Conservation (phyloP, 108 stramenopile species). For the Skeletonema potamos region DNA sequence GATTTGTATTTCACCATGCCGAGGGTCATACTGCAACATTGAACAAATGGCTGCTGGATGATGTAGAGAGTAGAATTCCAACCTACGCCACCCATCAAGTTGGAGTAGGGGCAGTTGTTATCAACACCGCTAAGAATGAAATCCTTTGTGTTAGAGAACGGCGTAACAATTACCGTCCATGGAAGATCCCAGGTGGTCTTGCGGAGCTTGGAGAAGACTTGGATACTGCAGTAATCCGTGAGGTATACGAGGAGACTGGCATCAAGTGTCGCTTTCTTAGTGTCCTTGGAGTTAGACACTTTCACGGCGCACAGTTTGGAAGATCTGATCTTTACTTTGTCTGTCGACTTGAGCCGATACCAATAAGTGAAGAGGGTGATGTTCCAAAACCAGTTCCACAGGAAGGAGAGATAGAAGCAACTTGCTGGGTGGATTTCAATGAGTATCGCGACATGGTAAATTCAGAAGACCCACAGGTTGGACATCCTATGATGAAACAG, state of each 20-base stretch:
- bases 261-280: slow-evolving; percentile 59
- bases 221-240: slow-evolving; percentile 70
- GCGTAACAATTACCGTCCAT: slow-evolving; percentile 69
- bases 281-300: slow-evolving; percentile 82
- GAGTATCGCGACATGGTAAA: slow-evolving; percentile 70
- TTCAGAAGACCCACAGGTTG: slow-evolving; percentile 34
- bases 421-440: slow-evolving; percentile 63
- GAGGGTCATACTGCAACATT: slow-evolving; percentile 52
- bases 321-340: slow-evolving; percentile 80
- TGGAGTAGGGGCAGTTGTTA: slow-evolving; percentile 74
- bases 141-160: slow-evolving; percentile 78
- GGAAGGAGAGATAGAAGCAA: slow-evolving; percentile 68
- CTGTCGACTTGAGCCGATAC: slow-evolving; percentile 69
- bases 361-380: slow-evolving; percentile 49
- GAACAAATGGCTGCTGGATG: slow-evolving; percentile 55
- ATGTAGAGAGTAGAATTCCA: slow-evolving; percentile 59
- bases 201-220: slow-evolving; percentile 83
- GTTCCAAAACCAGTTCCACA: slow-evolving; percentile 62
- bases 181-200: slow-evolving; percentile 89
- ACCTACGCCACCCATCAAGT: slow-evolving; percentile 73
- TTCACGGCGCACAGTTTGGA: slow-evolving; percentile 73
- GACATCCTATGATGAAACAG: slow-evolving; percentile 79
- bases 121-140: slow-evolving; percentile 57
- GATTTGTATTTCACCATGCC: slow-evolving; percentile 69
- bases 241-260: slow-evolving; percentile 92